Percentiles rank a stretch among this genome's conserved stretches.
These are phyloP conservation scores for Epichloe gansuensis DNA, from an alignment of 2,329 filamentous ascomycete genomes.

Conservation along the genomic window DNA sequence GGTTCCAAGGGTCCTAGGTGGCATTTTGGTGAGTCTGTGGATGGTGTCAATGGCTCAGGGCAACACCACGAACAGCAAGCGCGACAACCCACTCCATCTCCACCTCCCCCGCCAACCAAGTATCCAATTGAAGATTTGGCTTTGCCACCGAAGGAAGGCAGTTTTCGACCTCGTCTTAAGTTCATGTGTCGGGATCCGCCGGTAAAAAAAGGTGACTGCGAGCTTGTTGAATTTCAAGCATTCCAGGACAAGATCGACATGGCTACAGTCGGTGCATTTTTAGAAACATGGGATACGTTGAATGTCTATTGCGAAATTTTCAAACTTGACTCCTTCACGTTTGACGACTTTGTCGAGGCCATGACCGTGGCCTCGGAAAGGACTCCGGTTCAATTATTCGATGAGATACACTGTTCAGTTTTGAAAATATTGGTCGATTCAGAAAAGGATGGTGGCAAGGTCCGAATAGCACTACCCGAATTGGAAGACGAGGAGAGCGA, in stretches of 20 bases:
- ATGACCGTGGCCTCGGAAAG: conserved; percentile 66
- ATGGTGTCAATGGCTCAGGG: conserved; percentile 23
- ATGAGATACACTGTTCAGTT: conserved; percentile 84
- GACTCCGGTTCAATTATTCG: conserved; percentile 68
- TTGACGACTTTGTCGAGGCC: conserved; percentile 88
- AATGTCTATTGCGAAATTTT: conserved; percentile 98
- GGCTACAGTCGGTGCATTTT: conserved; percentile 69
- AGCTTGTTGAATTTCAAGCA: conserved; percentile 5
- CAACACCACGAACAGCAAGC: background rate
- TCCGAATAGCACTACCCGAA: conserved; percentile 67
- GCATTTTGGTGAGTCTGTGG: conserved; percentile 17
- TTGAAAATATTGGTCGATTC: conserved; percentile 74
- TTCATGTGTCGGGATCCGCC: conserved; percentile 60
- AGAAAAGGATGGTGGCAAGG: conserved; percentile 61
- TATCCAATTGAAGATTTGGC: conserved; percentile 94
- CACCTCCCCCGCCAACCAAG: conserved; percentile 66
- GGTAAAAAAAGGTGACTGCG: conserved; percentile 27
- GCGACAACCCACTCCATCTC: conserved; percentile 29
- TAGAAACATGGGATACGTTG: conserved; percentile 92
- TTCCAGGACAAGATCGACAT: conserved; percentile 49
- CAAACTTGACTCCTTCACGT: conserved; percentile 89
- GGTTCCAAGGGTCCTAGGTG: conserved; percentile 32
- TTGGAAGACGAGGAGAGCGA: conserved; percentile 60
- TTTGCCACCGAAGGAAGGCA: conserved; percentile 53
- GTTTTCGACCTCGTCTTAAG: conserved; percentile 60